Evolutionary conservation across 495 filamentous ascomycete species (phyloP), one percentile per base, ranked within the genome.

Genomic region (Neurospora sp.): DNA sequence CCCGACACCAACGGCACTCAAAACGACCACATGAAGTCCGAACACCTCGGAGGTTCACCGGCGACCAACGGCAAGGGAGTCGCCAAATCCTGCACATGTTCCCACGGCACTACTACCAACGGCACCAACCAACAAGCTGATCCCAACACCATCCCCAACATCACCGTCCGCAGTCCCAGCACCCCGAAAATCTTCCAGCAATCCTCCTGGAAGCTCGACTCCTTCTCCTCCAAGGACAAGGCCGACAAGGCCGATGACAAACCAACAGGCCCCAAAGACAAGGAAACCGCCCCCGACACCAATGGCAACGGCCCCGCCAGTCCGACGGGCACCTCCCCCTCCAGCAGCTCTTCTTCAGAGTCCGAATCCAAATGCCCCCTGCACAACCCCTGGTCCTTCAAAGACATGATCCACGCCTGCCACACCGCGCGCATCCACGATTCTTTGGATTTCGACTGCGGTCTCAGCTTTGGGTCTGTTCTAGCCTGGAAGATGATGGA

Each of bases 401-500:
- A 84, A 40, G 84, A 85, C 2, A 86, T 93, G 75, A 82, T 90
- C 42, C 78, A 82, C 14, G 84, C 88, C 31, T 88, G 88, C 14
- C 89, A 88, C 27, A 81, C 85, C 27, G 90, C 92, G 0, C 83
- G 83, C 39, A 85, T 94, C 31, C 94, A 96, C 75, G 94, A 96
- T 78, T 93, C 91, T 31, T 84, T 96, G 20, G 20, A 6, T 79
- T 94, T 90, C 76, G 82, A 85, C 10, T 89, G 90, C 27, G 92
- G 93, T 0, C 81, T 93, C 1, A 76, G 85, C 1, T 72, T 78
- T 27, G 48, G 80, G 1, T 89, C 89, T 0, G 91, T 94, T 1
- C 71, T 93, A 1, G 87, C 87, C 1, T 96, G 94, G 94, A 90
- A 89, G 31, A 80, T 94, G 40, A 95, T 96, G 92, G 92, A 96